Conservation (phyloP, 1,284 basidiomycete species). For the Cystobasidium slooffiae region DNA sequence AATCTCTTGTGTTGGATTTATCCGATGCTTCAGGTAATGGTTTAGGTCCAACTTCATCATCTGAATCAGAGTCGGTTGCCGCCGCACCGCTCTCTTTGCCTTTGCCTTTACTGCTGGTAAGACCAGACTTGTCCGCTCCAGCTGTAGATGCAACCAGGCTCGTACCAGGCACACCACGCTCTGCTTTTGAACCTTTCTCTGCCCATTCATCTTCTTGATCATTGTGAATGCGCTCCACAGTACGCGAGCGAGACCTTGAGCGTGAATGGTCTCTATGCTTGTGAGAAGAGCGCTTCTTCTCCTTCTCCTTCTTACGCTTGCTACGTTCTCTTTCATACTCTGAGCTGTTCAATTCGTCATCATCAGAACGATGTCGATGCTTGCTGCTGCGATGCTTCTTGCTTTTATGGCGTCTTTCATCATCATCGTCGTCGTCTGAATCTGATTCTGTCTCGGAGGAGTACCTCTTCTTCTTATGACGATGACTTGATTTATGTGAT, state of each 20-base stretch:
- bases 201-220: constrained; percentile 50
- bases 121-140: constrained; percentile 24
- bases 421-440: constrained; percentile 44
- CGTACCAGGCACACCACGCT: constrained; percentile 2
- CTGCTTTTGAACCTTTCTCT: constrained; percentile 48
- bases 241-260: constrained; percentile 23
- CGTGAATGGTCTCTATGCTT: constrained; percentile 10
- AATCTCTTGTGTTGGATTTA: constrained; percentile 48
- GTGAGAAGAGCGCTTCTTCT: constrained; percentile 43
- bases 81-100: constrained; percentile 52
- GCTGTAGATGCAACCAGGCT: constrained; percentile 23
- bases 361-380: not conserved
- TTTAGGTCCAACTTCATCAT: constrained; percentile 55
- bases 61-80: constrained; percentile 50
- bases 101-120: constrained; percentile 47
- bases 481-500: constrained; percentile 29
- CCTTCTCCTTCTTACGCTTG: constrained; percentile 46
- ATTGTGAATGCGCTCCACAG: constrained; percentile 2
- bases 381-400: constrained; percentile 37
- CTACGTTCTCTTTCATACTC: constrained; percentile 56
- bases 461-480: constrained; percentile 35
- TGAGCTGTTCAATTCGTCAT: constrained; percentile 55
- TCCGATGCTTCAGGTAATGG: constrained; percentile 42
- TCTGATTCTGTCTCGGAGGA: constrained; percentile 34
- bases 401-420: constrained; percentile 18